A percentile compares a stretch with the other conserved stretches of the same genome.
Evolutionary conservation across 192 early-diverging fungal genomes (phyloP).

Genomic region (Backusella morwellensis): DNA sequence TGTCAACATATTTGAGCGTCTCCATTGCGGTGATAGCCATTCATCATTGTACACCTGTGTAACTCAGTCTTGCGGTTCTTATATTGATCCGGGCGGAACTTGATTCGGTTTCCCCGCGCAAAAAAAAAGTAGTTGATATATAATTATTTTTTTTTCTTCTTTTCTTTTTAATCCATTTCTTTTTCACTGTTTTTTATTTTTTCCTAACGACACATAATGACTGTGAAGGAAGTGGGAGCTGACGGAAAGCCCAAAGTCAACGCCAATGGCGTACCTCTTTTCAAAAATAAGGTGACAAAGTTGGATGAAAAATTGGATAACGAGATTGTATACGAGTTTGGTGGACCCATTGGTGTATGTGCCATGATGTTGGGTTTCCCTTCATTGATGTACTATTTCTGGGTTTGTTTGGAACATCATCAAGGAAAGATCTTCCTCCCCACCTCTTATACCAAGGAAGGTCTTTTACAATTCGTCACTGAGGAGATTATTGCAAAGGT

Average conservation of each 20-base stretch:
- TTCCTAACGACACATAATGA: neutral
- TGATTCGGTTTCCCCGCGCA: neutral
- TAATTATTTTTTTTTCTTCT: neutral
- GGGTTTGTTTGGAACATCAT: conserved; percentile 68
- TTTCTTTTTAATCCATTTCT: neutral
- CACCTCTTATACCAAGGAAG: conserved; percentile 40
- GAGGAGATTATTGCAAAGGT: conserved; percentile 47
- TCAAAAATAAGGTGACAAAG: conserved; percentile 29
- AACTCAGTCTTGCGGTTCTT: neutral
- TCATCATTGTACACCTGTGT: neutral
- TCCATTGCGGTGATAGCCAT: neutral
- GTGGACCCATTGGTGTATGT: conserved; percentile 63
- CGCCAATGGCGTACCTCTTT: conserved; percentile 29
- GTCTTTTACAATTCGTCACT: conserved; percentile 37
- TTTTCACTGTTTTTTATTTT: neutral
- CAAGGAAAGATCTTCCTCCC: conserved; percentile 49
- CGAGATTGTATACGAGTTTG: conserved; percentile 70
- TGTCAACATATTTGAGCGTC: neutral
- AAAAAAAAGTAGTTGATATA: neutral
- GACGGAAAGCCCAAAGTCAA: neutral
- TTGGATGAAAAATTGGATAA: conserved; percentile 57
- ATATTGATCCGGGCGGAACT: neutral
- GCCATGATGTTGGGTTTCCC: conserved; percentile 77
- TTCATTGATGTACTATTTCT: conserved; percentile 71
- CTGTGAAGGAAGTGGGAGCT: conserved; percentile 5